phyloP scores from a whole-genome alignment of 768 basidiomycete genomes.

The Hirschioporus abietinus region DNA sequence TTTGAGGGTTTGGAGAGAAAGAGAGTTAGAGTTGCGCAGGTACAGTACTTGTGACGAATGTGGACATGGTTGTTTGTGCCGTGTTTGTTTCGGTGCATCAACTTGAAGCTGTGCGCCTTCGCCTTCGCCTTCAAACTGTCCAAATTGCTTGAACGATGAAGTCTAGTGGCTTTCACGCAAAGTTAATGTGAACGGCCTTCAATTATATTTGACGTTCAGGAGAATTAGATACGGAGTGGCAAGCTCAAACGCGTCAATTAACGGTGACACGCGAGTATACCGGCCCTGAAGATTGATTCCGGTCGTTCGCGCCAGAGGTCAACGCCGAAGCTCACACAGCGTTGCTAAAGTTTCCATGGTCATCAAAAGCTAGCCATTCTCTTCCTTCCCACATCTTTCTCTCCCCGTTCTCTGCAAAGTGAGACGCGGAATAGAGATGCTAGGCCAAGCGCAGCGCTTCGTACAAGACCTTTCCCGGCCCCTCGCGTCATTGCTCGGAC shows the following conservation, averaged over 20 bases:
- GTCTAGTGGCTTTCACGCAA: neutral
- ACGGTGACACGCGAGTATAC: too few species aligned
- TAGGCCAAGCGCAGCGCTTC: neutral
- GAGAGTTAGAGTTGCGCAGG: conserved; percentile 1
- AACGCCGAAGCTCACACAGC: neutral
- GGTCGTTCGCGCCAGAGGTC: neutral
- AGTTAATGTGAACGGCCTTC: too few species aligned
- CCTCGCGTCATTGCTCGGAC: neutral
- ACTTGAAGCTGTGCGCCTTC: neutral
- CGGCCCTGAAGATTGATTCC: neutral
- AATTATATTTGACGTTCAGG: too few species aligned
- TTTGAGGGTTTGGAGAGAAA: conserved; percentile 6
- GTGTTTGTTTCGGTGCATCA: neutral
- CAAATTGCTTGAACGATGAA: neutral
- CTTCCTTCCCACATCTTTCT: neutral
- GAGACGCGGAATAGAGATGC: neutral
- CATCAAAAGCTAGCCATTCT: neutral
- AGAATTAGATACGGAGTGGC: too few species aligned
- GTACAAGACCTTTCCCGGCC: neutral
- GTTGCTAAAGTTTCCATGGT: neutral
- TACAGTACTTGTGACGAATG: neutral
- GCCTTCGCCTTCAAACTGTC: neutral
- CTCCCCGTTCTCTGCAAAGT: too few species aligned
- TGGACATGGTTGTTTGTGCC: neutral
- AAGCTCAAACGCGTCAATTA: too few species aligned